Base-by-base conservation (phyloP, 2,329 filamentous ascomycete species). In the Cryphonectria carpinicola region DNA sequence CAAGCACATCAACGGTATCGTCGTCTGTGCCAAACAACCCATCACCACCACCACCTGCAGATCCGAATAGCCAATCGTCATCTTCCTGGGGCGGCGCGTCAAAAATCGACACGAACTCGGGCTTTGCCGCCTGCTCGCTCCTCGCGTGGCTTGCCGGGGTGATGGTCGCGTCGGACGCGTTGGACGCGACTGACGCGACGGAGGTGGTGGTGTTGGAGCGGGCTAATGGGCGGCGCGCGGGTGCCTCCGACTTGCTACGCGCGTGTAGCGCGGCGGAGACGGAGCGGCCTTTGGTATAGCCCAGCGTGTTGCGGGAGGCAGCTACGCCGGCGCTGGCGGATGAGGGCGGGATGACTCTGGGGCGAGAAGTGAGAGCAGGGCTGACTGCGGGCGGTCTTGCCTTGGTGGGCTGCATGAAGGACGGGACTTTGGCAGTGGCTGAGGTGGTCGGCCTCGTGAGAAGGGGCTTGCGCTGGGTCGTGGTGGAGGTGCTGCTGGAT, bases 291-390 rank as follows among this genome's bases (percentile, higher is more conserved):
- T 92, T 93, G 69, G 88, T 93, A 78, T 97, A 97, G 22, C 95
- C 95, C 58, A 97, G 86, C 0, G 94, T 97, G 69, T 89, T 95
- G 73, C 90, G 89, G 1, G 94, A 97, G 7, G 89, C 90, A 7
- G 88, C 88, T 32, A 88, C 86, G 14, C 87, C 84, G 11, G 86
- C 86, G 73, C 89, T 87, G 63, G 89, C 88, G 75, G 88, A 84
- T 13, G 84, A 84, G 0, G 84, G 81, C 64, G 81, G 78, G 72
- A 86, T 86, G 41, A 25, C 63, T 10, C 83, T 81, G n/a, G 66
- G 65, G 4, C 64, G 65, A 22, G 67, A 58, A n/a, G 65, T 60
- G 5, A 68, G 66, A 2, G 84, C 81, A 6, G 81, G 75, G 7
- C 80, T 75, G n/a, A 81, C 78, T 66, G 85, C 85, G 71, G 77